A percentile compares a stretch with the other conserved stretches of the same genome.
Conservation (phyloP, 441 rosid species). For the Raphanus hybrid region DNA sequence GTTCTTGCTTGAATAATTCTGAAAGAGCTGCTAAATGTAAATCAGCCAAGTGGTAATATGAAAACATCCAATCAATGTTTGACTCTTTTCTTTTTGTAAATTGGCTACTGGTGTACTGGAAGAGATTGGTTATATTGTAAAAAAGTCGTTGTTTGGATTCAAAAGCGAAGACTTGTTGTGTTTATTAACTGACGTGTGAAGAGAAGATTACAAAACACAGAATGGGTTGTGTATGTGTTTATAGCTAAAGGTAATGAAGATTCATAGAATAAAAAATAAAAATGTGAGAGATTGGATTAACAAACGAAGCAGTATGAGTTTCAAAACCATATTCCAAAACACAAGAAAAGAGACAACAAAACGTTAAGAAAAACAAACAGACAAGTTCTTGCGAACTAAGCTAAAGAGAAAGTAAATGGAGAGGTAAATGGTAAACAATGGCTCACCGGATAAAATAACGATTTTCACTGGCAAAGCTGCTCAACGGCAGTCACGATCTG, state of each 20-base stretch:
- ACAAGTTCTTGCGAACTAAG: constrained; percentile 17
- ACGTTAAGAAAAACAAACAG: constrained; percentile 9
- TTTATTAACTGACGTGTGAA: not conserved
- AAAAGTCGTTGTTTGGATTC: constrained; percentile 27
- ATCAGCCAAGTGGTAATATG: constrained; percentile 84
- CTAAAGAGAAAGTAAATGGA: constrained; percentile 11
- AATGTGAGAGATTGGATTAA: constrained; percentile 7
- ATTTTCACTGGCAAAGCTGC: constrained; percentile 77
- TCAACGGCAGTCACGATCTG: constrained; percentile 97
- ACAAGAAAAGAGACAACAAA: not conserved
- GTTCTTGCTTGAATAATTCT: constrained; percentile 57
- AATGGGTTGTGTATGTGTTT: not conserved
- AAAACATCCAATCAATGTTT: not conserved
- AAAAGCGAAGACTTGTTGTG: constrained; percentile 11
- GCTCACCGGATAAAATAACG: constrained; percentile 13
- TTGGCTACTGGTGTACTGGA: constrained; percentile 11
- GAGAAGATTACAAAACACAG: too few species aligned
- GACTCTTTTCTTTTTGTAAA: constrained; percentile 32
- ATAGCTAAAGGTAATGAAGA: not conserved
- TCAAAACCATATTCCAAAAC: constrained; percentile 17
- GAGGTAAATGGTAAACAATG: constrained; percentile 23
- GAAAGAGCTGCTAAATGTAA: constrained; percentile 77
- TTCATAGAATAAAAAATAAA: not conserved
- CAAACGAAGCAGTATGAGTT: constrained; percentile 24
- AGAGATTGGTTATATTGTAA: constrained; percentile 14